Conservation (phyloP, 1,139 yeast species). For the Diutina ranongensis region DNA sequence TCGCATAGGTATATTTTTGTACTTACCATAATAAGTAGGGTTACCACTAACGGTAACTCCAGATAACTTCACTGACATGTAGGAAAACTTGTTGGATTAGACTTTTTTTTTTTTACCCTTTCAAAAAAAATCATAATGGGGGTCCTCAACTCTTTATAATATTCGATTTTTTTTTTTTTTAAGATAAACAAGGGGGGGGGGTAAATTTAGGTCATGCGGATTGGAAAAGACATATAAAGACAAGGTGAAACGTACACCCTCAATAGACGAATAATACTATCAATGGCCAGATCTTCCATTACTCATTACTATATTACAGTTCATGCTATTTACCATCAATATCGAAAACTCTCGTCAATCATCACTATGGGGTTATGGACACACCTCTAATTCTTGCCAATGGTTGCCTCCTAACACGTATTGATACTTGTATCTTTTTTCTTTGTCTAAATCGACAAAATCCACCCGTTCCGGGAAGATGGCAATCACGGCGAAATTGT, state of each 20-base stretch:
- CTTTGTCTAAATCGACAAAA: conserved; percentile 47
- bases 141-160: background rate
- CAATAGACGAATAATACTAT: too few species aligned
- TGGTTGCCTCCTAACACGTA: conserved; percentile 20
- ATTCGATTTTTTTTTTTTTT: too few species aligned
- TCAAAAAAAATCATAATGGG: background rate
- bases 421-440: conserved; percentile 42
- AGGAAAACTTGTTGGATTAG: background rate
- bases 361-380: too few species aligned
- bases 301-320: background rate
- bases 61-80: background rate
- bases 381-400: conserved; percentile 73
- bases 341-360: too few species aligned
- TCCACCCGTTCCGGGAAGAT: conserved; percentile 69
- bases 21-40: background rate
- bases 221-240: too few species aligned
- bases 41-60: background rate
- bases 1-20: too few species aligned
- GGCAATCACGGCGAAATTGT: conserved; percentile 59
- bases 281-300: background rate
- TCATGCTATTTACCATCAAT: too few species aligned
- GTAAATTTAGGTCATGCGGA: background rate
- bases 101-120: too few species aligned
- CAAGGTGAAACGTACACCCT: too few species aligned
- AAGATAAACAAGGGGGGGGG: background rate